phyloP scores from a whole-genome alignment of 2,329 filamentous ascomycete genomes.

The Curvularia sp. region DNA sequence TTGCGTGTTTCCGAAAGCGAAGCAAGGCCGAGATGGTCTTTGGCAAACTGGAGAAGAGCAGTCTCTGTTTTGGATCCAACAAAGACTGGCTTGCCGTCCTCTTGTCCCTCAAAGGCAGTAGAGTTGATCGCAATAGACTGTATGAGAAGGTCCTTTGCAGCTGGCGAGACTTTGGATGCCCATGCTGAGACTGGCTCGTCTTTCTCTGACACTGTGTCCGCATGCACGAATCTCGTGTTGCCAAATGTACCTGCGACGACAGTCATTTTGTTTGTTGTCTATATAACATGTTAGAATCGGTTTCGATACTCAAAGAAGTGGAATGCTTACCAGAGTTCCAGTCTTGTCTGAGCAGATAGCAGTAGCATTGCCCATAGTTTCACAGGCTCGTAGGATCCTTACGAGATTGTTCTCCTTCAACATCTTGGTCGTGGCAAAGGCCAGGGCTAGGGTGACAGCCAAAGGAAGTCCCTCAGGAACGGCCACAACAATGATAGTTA shows the following conservation, averaged over 20 bases:
- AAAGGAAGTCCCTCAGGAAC: constrained; percentile 52
- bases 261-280: constrained; percentile 52
- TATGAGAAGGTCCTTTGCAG: constrained; percentile 37
- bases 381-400: constrained; percentile 42
- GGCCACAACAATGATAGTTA: constrained; percentile 53
- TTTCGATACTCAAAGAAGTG: accelerated
- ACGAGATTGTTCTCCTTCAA: constrained; percentile 49
- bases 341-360: constrained; percentile 50
- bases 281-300: constrained; percentile 3
- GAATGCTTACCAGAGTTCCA: constrained; percentile 33
- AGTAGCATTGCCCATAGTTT: constrained; percentile 48
- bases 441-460: constrained; percentile 45
- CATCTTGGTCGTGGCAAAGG: constrained; percentile 48
- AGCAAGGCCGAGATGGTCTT: constrained; percentile 59
- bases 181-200: constrained; percentile 51
- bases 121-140: constrained; percentile 54
- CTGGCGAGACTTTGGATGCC: constrained; percentile 54
- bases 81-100: constrained; percentile 57
- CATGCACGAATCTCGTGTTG: constrained; percentile 57
- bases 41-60: constrained; percentile 60
- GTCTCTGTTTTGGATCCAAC: constrained; percentile 66
- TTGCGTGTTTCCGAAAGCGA: constrained; percentile 57
- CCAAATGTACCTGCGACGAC: constrained; percentile 52
- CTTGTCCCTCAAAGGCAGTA: constrained; percentile 60
- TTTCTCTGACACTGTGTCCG: constrained; percentile 52